phyloP scores from a whole-genome alignment of 257 asterid species.

The Nicotiana knightiana region DNA sequence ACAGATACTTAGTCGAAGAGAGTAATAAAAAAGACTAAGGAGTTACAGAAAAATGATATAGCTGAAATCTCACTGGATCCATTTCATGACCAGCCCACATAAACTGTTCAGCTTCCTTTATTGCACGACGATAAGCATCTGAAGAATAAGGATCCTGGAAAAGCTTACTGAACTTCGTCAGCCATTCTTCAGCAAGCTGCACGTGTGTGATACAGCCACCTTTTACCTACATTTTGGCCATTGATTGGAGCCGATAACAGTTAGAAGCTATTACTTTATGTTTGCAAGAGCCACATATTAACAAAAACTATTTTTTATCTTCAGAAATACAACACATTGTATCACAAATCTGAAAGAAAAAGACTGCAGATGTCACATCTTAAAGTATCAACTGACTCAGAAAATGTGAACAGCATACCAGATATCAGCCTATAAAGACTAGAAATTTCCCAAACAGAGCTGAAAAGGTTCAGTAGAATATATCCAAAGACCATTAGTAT shows the following conservation, averaged over 20 bases:
- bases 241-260: background rate
- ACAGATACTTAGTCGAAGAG: slow-evolving; percentile 21
- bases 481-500: background rate
- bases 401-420: background rate
- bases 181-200: slow-evolving; percentile 90
- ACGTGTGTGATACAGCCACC: slow-evolving; percentile 49
- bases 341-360: background rate
- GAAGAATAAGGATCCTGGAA: slow-evolving; percentile 55
- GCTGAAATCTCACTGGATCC: slow-evolving; percentile 62
- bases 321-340: background rate
- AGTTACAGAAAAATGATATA: slow-evolving; percentile 16
- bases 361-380: background rate
- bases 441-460: background rate
- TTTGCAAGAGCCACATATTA: background rate
- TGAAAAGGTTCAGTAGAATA: background rate
- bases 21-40: background rate
- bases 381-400: background rate
- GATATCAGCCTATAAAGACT: background rate
- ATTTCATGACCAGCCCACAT: slow-evolving; percentile 96
- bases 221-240: slow-evolving; percentile 46
- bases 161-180: slow-evolving; percentile 46
- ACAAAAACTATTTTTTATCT: background rate
- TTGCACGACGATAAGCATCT: slow-evolving; percentile 51
- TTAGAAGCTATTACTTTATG: background rate
- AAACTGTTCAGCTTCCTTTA: slow-evolving; percentile 82